These are phyloP conservation scores for Fraxinus paxiana DNA, from an alignment of 305 asterid genomes.

Conservation along the genomic window DNA sequence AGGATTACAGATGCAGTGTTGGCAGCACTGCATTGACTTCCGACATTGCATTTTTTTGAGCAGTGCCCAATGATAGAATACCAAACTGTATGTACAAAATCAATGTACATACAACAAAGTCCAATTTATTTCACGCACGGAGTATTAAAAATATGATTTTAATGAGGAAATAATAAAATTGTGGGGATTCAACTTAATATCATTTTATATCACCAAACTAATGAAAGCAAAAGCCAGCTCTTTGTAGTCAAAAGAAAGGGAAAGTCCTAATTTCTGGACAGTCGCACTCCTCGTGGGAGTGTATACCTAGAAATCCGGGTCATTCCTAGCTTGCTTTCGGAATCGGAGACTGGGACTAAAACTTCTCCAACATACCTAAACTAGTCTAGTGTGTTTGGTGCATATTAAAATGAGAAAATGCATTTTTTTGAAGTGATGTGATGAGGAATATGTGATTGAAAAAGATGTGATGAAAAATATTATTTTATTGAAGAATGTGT, in stretches of 20 bases:
- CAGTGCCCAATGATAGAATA: background rate
- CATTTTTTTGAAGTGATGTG: too few species aligned
- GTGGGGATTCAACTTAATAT: background rate
- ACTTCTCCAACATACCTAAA: background rate
- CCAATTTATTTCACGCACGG: background rate
- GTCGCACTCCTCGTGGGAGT: background rate
- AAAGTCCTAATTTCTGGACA: background rate
- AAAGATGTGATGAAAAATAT: too few species aligned
- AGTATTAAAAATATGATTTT: too few species aligned
- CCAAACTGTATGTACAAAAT: background rate
- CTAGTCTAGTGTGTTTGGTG: background rate
- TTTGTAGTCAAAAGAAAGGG: background rate
- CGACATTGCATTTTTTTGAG: background rate
- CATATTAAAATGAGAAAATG: too few species aligned
- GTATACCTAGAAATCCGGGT: background rate
- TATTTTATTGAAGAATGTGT: too few species aligned
- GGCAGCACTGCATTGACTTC: too few species aligned
- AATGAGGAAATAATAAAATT: background rate
- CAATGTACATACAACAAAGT: background rate
- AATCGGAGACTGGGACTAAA: background rate
- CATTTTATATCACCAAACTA: background rate
- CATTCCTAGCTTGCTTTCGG: background rate
- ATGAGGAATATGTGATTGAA: too few species aligned
- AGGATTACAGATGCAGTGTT: too few species aligned
- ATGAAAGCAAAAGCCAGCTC: background rate